Evolutionary conservation across 148 eudicot species (phyloP).

Genomic region (Cornus florida): DNA sequence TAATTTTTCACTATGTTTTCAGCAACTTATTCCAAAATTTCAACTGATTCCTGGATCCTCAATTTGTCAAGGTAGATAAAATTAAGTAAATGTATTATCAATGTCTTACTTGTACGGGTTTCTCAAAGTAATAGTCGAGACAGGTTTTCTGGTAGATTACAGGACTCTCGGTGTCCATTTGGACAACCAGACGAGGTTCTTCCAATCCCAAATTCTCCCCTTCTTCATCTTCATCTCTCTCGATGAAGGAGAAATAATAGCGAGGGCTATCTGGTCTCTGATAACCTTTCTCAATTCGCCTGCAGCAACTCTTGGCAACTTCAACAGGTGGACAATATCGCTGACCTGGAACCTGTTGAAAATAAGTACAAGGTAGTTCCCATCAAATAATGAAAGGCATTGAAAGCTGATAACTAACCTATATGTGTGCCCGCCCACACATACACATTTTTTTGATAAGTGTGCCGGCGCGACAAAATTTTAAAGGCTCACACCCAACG

Average conservation of each 20-base stretch:
- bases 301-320: constrained; percentile 43
- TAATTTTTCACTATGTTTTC: neutral
- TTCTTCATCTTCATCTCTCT: constrained; percentile 19
- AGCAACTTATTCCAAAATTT: neutral
- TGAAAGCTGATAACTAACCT: neutral
- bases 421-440: neutral
- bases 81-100: neutral
- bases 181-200: constrained; percentile 47
- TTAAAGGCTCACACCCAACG: neutral
- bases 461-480: neutral
- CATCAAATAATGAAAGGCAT: neutral
- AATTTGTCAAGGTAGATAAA: neutral
- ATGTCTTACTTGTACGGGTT: constrained; percentile 39
- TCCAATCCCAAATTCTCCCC: constrained; percentile 12
- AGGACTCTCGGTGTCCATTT: constrained; percentile 65
- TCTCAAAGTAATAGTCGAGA: constrained; percentile 46
- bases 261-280: constrained; percentile 22
- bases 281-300: constrained; percentile 31
- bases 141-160: constrained; percentile 50
- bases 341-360: constrained; percentile 43
- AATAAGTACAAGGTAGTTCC: neutral
- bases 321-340: constrained; percentile 37
- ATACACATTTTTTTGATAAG: too few species aligned
- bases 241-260: constrained; percentile 40
- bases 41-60: neutral